Base-by-base conservation (phyloP, 108 stramenopile species). In the Thalassiosira profunda region DNA sequence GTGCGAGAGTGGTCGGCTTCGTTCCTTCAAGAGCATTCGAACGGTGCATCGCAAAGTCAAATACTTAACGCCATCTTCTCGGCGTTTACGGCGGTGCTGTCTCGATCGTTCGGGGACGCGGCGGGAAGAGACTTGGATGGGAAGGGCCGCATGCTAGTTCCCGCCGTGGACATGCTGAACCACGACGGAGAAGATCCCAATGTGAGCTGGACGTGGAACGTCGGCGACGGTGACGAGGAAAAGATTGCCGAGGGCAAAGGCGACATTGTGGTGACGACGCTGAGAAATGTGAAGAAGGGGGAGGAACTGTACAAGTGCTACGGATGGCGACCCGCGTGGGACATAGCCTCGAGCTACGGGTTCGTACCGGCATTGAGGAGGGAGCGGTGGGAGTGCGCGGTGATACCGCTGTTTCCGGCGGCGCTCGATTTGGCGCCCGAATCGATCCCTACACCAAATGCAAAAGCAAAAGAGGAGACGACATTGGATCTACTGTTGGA, bases 261-360 rank as follows among this genome's bases (percentile, higher is more conserved):
- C 15, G 67, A 77, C 53, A 70, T 77, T 58, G 63, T 62, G 11
- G 67, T 77, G 2, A 70, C 62, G 1, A 68, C 76, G 20, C 15
- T 70, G 17, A 11, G 62, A 31, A 57, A 77, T 35, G 53, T 77
- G 8, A 57, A 63, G 46, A 69, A 51, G 38, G 76, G 76, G 28
- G 59, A 77, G 12, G 76, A 77, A 52, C 52, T 77, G 28, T 28
- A 21, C 18, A 70, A 69, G 65, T 70, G 68, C 31, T 77, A 77
- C 37, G 76, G 76, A 33, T 77, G 76, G 76, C 63, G 76, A 34
- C 63, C 76, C 1, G 55, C 68, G 21, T 77, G 76, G 76, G 76
- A 77, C 44, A 70, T 77, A 44, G 76, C 76, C 12, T 36, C 44
- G 3, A 56, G 52, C 14, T 77, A 77, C 59, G 76, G 76, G 8